Evolutionary conservation across 1,284 basidiomycete species (phyloP).

Genomic region (Xerocomus amazonicus): DNA sequence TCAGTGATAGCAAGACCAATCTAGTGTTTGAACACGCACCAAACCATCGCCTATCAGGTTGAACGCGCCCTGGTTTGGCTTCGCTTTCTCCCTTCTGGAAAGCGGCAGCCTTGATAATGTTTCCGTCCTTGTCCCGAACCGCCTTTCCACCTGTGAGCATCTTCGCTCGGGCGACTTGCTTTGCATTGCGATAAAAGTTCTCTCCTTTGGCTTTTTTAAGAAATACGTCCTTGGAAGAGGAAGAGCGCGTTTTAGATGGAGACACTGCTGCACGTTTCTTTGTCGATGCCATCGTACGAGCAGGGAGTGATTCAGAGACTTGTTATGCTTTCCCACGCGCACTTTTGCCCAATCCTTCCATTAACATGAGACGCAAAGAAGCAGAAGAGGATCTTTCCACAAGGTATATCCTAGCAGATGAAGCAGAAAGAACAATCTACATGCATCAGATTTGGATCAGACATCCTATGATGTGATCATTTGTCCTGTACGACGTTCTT

Average conservation of each 20-base stretch:
- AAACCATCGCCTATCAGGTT: slow-evolving; percentile 94
- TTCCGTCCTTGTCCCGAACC: slow-evolving; percentile 84
- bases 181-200: slow-evolving; percentile 93
- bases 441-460: too few relatives aligned
- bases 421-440: neutral
- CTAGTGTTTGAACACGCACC: slow-evolving; percentile 51
- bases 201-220: slow-evolving; percentile 83
- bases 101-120: slow-evolving; percentile 86
- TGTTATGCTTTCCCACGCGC: slow-evolving; percentile 12
- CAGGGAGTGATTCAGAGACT: neutral
- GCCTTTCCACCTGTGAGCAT: slow-evolving; percentile 91
- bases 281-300: slow-evolving; percentile 52
- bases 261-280: slow-evolving; percentile 38
- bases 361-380: too few relatives aligned
- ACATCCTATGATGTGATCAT: slow-evolving; percentile 18
- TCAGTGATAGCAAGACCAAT: slow-evolving; percentile 6
- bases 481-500: slow-evolving; percentile 30
- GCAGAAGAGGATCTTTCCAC: too few relatives aligned
- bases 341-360: too few relatives aligned
- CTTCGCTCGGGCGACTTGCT: slow-evolving; percentile 77
- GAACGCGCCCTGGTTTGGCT: slow-evolving; percentile 82
- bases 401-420: neutral
- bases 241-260: slow-evolving; percentile 52
- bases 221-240: slow-evolving; percentile 46
- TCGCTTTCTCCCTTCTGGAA: slow-evolving; percentile 92